Base-by-base conservation (phyloP, 805 yeast genomes). In the Pichia cabralensis region DNA sequence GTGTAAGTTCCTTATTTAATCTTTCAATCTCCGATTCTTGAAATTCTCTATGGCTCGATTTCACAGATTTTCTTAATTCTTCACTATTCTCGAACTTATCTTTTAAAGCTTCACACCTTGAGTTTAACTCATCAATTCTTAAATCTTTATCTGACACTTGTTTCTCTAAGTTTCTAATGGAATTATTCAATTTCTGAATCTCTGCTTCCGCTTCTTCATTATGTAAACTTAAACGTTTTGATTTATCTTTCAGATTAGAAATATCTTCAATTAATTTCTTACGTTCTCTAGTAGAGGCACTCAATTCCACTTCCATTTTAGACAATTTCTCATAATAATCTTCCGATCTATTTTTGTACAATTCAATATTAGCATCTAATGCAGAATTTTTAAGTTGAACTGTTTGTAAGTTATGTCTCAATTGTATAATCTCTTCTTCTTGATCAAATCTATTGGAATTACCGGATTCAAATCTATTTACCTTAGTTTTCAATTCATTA, bases 251-350 rank as follows among this genome's bases (percentile, higher is more conserved):
- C 23, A 71, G 56, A 45, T 79, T 82, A 14, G 55, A 50, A 34
- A 74, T 56, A 40, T 83, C 84, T 30, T 61, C 60, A 31, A 55
- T 58, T 5, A 78, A 64, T 24, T 61, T 48, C 35, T 66, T 66
- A 49, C 80, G 88, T 10, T 76, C 73, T 45, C 82, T 62, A 44
- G 71, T 65, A 8, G 84, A 74, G 29, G 74, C 67, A 34, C 69
- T 63, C 2, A 80, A 72, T 5, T 83, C 80, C 31, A 76, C 65
- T 50, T 88, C 95, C 2, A 92, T 88, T 32, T 72, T 69, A 47
- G 85, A 94, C 18, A 86, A 62, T 47, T 82, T 81, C 38, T 66
- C 64, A 45, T 69, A 74, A 51, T 83, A 80, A 41, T 77, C 80
- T 23, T 82, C 88, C 22, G 94, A 75, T 41, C 94, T 69, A 13